A percentile compares a stretch with the other conserved stretches of the same genome.
Evolutionary conservation across 306 rosid genomes (phyloP).

Genomic region (Cucurbita maxima): DNA sequence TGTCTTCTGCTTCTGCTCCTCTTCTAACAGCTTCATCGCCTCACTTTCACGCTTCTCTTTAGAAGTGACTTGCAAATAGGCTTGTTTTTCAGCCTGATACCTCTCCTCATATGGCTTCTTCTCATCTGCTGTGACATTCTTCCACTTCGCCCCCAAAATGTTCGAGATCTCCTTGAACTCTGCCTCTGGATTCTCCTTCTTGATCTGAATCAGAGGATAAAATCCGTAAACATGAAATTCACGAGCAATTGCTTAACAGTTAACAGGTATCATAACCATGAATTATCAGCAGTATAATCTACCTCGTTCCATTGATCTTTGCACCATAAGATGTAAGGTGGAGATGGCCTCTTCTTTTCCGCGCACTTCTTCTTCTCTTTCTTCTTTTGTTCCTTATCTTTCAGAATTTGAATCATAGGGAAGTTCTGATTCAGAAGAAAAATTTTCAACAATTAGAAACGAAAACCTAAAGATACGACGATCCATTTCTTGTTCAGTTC

Average conservation of each 20-base stretch:
- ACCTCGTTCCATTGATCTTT: conserved; percentile 88
- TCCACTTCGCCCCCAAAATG: conserved; percentile 84
- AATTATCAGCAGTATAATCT: neutral
- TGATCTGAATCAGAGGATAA: conserved; percentile 29
- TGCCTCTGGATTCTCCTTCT: conserved; percentile 71
- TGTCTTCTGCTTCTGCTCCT: conserved; percentile 68
- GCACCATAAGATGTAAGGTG: conserved; percentile 76
- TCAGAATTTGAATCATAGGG: conserved; percentile 27
- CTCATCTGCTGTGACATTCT: conserved; percentile 51
- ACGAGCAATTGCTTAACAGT: neutral
- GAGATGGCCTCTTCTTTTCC: conserved; percentile 64
- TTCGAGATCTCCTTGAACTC: conserved; percentile 62
- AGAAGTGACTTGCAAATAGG: conserved; percentile 40
- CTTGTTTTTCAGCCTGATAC: conserved; percentile 57
- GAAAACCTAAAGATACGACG: neutral
- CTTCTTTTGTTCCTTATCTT: conserved; percentile 48
- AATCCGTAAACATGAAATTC: neutral
- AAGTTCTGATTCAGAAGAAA: conserved; percentile 28
- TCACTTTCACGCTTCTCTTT: conserved; percentile 77
- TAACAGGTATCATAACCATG: neutral
- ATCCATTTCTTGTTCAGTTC: neutral
- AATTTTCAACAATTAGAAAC: neutral
- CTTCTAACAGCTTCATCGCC: conserved; percentile 78
- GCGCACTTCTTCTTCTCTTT: conserved; percentile 49
- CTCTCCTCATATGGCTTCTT: conserved; percentile 78